Percentiles rank a stretch among this genome's conserved stretches.
phyloP scores from a whole-genome alignment of 345 rosid species.

The Hypericum perforatum region DNA sequence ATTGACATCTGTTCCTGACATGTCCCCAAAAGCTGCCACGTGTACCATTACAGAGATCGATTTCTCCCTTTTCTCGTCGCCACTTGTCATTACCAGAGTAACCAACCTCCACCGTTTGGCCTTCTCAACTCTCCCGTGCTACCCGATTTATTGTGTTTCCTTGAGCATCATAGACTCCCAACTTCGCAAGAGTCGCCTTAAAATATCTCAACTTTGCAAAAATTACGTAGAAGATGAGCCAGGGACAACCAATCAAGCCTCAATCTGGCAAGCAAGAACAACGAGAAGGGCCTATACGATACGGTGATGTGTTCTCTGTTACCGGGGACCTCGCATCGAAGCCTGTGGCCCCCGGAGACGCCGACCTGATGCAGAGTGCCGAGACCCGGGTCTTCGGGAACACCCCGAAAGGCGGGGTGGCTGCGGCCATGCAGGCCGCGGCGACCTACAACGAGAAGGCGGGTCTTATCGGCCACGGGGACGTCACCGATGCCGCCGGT shows the following conservation, averaged over 20 bases:
- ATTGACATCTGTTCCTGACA: too few relatives aligned
- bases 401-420: slow-evolving; percentile 52
- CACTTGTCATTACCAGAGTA: background rate
- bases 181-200: background rate
- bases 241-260: slow-evolving; percentile 45
- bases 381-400: slow-evolving; percentile 55
- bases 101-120: background rate
- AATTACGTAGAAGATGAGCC: slow-evolving; percentile 40
- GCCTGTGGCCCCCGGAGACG: slow-evolving; percentile 53
- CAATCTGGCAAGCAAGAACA: background rate
- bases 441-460: slow-evolving; percentile 42
- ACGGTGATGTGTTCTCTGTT: slow-evolving; percentile 51
- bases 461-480: slow-evolving; percentile 38
- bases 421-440: slow-evolving; percentile 56
- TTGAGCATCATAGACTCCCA: background rate
- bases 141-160: background rate
- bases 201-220: background rate
- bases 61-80: background rate
- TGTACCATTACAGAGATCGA: background rate
- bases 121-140: background rate
- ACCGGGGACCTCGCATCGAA: slow-evolving; percentile 41
- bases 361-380: slow-evolving; percentile 62
- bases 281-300: slow-evolving; percentile 25
- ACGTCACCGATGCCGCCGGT: slow-evolving; percentile 27
- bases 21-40: background rate